Evolutionary conservation across 2,329 filamentous ascomycete species (phyloP), one percentile per base, ranked within the genome.

Genomic region (Paecilomyces sp.): DNA sequence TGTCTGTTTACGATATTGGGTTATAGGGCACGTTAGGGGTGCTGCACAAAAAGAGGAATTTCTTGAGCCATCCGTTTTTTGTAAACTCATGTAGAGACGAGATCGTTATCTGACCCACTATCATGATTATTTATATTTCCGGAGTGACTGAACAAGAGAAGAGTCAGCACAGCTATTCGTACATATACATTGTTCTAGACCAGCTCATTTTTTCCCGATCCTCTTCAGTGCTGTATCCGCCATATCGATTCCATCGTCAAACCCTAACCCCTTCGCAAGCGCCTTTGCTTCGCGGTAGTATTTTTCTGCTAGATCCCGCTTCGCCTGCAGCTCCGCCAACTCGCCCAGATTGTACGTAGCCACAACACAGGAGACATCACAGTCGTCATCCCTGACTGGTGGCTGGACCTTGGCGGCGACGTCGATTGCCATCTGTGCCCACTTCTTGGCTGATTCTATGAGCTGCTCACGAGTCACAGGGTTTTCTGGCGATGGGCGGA

Each of bases 311-410:
- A 89, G 82, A 3, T 78, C 77, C 1, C 80, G 68, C 66, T 89
- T 83, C 1, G 88, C 88, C 61, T 87, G 76, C 83, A 94, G 87
- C 64, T 89, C 86, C 0, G 90, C 88, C 65, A 97, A 88, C 67
- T 95, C 90, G 25, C 87, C 93, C 57, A 96, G 83, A 70, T 95
- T 96, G 73, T 91, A 89, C n/a, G 90, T 86, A 7, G 92, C 89
- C 5, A 88, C 89, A 2, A 88, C 89, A 69, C 92, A 97, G 1
- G 88, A 90, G 59, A 88, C 75, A 71, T 96, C 91, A 69, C 93
- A 97, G 69, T 96, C 91, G 56, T 87, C 81, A 2, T 86, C 90
- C 50, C 90, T 81, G 3, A 85, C 78, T 0, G 89, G 84, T 3
- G 87, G 84, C 58, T 81, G 75, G 51, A 95, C 87, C 30, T 84